A percentile compares a stretch with the other conserved stretches of the same genome.
These are phyloP conservation scores for Aureobasidium sp. DNA, from an alignment of 2,329 filamentous ascomycete genomes.

Conservation along the genomic window DNA sequence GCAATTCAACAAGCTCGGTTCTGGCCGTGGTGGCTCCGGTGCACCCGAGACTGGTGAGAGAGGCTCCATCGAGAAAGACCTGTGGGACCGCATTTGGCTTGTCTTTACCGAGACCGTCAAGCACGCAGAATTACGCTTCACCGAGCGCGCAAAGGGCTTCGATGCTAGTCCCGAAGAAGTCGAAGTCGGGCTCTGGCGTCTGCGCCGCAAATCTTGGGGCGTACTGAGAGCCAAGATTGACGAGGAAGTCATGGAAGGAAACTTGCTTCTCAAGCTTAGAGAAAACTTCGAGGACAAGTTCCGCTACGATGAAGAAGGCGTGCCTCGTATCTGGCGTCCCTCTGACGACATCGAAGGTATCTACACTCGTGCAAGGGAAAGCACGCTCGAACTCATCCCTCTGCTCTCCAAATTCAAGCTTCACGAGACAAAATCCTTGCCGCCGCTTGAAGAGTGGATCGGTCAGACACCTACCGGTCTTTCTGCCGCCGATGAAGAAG, in stretches of 20 bases:
- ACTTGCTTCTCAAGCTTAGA: constrained; percentile 85
- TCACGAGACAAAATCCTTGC: constrained; percentile 63
- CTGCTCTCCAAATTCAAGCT: constrained; percentile 80
- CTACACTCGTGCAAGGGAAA: constrained; percentile 87
- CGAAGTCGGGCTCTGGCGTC: constrained; percentile 82
- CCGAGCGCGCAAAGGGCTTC: constrained; percentile 84
- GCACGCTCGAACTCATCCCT: constrained; percentile 83
- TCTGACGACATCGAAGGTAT: constrained; percentile 95
- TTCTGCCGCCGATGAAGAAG: constrained; percentile 81
- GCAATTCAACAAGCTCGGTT: constrained; percentile 94
- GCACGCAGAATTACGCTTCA: constrained; percentile 79
- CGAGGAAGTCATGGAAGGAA: constrained; percentile 97
- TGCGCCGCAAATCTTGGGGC: constrained; percentile 90
- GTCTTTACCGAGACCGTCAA: constrained; percentile 75
- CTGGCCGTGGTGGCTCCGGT: constrained; percentile 73
- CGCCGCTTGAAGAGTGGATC: constrained; percentile 79
- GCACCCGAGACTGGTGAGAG: constrained; percentile 73
- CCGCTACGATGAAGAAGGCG: constrained; percentile 89
- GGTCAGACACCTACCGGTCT: constrained; percentile 68
- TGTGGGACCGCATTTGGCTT: constrained; percentile 94
- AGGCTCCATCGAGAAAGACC: constrained; percentile 66
- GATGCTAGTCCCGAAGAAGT: constrained; percentile 89
- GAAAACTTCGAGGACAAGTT: constrained; percentile 99
- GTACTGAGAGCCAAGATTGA: constrained; percentile 86
- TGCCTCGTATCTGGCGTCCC: constrained; percentile 93